phyloP scores from a whole-genome alignment of 345 rosid genomes.

The Gossypium arboreum region DNA sequence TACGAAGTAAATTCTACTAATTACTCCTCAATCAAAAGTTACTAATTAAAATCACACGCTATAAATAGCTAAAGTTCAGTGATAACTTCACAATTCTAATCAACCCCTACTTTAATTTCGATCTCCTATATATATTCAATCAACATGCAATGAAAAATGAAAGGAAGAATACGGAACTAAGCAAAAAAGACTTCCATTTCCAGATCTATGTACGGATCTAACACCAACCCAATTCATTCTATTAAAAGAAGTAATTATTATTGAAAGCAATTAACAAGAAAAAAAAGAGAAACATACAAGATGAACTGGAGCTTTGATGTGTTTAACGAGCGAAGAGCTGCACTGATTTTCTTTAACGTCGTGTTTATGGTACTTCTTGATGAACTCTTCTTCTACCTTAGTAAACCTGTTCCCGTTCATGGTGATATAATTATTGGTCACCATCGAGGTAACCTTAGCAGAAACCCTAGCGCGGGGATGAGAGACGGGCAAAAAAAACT shows the following conservation, averaged over 20 bases:
- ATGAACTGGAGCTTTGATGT: conserved; percentile 86
- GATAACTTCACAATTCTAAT: neutral
- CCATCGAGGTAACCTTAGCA: conserved; percentile 20
- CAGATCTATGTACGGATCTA: conserved; percentile 14
- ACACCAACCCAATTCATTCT: neutral
- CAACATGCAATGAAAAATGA: neutral
- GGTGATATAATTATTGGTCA: conserved; percentile 25
- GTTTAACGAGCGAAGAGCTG: conserved; percentile 70
- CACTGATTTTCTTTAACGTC: conserved; percentile 69
- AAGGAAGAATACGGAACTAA: neutral
- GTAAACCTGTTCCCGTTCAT: conserved; percentile 37
- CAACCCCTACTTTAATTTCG: neutral
- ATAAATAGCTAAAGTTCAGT: neutral
- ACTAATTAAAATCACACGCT: neutral
- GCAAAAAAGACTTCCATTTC: neutral
- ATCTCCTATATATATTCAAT: neutral
- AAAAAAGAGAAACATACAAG: conserved; percentile 44
- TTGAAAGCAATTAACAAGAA: neutral
- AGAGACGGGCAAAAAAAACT: neutral
- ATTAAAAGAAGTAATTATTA: neutral
- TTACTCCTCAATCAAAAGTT: neutral
- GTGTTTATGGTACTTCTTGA: conserved; percentile 57
- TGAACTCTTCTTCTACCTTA: conserved; percentile 48
- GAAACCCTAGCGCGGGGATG: neutral
- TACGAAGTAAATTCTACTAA: neutral